A percentile compares a stretch with the other conserved stretches of the same genome.
These are phyloP conservation scores for Pseudocercospora macadamiae DNA, from an alignment of 2,329 filamentous ascomycete genomes.

Conservation along the genomic window DNA sequence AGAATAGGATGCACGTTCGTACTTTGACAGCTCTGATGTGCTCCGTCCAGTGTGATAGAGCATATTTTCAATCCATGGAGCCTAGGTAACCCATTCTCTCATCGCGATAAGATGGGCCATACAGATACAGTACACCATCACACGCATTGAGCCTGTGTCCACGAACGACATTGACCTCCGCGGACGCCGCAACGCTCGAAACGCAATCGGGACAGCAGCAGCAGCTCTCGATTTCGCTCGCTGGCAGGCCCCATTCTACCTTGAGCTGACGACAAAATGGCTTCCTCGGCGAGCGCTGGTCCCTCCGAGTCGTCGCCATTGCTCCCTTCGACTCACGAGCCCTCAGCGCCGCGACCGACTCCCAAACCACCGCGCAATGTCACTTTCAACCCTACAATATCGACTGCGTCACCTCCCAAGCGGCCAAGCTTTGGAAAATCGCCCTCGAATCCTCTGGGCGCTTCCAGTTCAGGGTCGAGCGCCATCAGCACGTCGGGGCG, in stretches of 20 bases:
- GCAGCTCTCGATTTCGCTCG: background rate
- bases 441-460: background rate
- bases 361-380: slow-evolving; percentile 63
- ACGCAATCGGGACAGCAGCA: background rate
- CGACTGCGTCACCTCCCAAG: slow-evolving; percentile 45
- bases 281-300: slow-evolving; percentile 8
- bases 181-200: background rate
- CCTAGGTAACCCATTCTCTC: background rate
- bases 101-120: background rate
- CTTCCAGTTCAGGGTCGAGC: slow-evolving; percentile 7
- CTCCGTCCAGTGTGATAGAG: background rate
- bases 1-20: no score
- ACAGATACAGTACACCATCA: background rate
- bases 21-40: background rate
- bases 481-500: slow-evolving; percentile 41
- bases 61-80: background rate
- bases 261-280: slow-evolving; percentile 3
- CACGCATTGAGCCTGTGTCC: background rate
- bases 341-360: slow-evolving; percentile 27
- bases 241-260: background rate
- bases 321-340: slow-evolving; percentile 20
- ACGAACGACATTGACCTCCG: background rate
- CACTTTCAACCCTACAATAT: slow-evolving; percentile 71
- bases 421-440: slow-evolving; percentile 22
- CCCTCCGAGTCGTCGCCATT: slow-evolving; percentile 29